Conservation (phyloP, 2,329 filamentous ascomycete genomes). For the Malbranchea zuffiana region DNA sequence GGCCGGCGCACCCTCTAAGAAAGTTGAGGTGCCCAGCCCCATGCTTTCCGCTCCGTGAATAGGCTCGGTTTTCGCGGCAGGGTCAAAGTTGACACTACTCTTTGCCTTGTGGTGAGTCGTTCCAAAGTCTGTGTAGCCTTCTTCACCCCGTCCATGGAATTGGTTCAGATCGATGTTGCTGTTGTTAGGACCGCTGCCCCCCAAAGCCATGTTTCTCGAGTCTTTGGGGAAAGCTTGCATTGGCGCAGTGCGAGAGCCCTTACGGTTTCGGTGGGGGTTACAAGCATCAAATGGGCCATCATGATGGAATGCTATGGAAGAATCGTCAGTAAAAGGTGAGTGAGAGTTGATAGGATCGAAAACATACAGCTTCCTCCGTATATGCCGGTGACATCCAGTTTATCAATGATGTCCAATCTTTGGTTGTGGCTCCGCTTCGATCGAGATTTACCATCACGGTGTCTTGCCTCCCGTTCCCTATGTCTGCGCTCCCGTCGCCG, state of each 20-base stretch:
- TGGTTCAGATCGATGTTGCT: slow-evolving; percentile 68
- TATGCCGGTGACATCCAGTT: slow-evolving; percentile 90
- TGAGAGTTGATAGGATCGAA: slow-evolving; percentile 5
- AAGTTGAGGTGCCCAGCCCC: slow-evolving; percentile 87
- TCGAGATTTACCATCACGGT: slow-evolving; percentile 29
- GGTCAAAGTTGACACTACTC: slow-evolving; percentile 48
- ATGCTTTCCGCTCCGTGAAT: slow-evolving; percentile 75
- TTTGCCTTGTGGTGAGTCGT: slow-evolving; percentile 33
- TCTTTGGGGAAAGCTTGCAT: slow-evolving; percentile 95
- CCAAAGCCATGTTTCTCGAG: slow-evolving; percentile 83
- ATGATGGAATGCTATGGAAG: slow-evolving; percentile 73
- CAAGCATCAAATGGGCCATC: slow-evolving; percentile 95
- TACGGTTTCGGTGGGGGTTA: slow-evolving; percentile 85
- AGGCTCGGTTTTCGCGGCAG: slow-evolving; percentile 54
- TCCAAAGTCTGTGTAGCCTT: slow-evolving; percentile 75
- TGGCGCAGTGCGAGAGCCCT: slow-evolving; percentile 69
- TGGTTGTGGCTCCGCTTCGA: slow-evolving; percentile 31
- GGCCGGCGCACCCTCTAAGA: slow-evolving; percentile 86
- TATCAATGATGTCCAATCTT: slow-evolving; percentile 79
- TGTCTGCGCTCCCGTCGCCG: slow-evolving; percentile 39
- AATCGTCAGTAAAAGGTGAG: slow-evolving; percentile 9
- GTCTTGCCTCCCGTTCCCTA: slow-evolving; percentile 40
- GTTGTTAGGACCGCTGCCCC: slow-evolving; percentile 76
- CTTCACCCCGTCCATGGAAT: slow-evolving; percentile 77
- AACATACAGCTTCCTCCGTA: slow-evolving; percentile 80